Evolutionary conservation across 192 early-diverging fungal genomes (phyloP), one percentile per base, ranked within the genome.

Genomic region (Podila clonocystis): DNA sequence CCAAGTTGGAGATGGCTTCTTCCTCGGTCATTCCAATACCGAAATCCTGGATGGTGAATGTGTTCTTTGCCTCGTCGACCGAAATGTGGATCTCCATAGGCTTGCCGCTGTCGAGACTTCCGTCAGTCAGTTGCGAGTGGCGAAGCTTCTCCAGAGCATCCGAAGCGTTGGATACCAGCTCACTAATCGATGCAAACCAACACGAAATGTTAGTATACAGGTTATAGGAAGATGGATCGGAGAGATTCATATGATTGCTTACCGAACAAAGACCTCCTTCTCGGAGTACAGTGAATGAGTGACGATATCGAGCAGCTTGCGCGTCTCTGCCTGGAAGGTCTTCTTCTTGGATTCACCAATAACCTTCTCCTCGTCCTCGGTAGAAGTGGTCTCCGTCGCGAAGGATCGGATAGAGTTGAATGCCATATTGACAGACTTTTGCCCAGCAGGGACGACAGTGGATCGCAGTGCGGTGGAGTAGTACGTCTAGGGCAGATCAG

Each of bases 21-120:
- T 91, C 88, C 69, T 92, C 86, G 17, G 88, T 91, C 94, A 95
- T 95, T 65, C 94, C 94, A 64, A 95, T 85, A 74, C 94, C 94
- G 55, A 89, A 89, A 83, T 95, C 94, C 82, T 90, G 89, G 36
- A 90, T 88, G 5, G 88, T 87, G 50, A 90, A 88, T 50, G 72
- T 84, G 41, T 75, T 72, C 38, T 86, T 85, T 5, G 70, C 82
- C 58, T 85, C 82, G 31, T 90, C 87, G 8, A 90, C 82, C 3
- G 83, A 82, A 58, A 91, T 88, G 52, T 85, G 82, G 61, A 91
- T 90, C 67, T 91, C 89, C 45, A 90, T 63, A 5, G 89, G 88
- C 30, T 89, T 84, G 60, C 82, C 88, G 38, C 79, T 80, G 26
- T 76, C 84, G 15, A 85, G 58, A 2, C 41, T 78, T 4, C 73